A percentile compares a stretch with the other conserved stretches of the same genome.
phyloP scores from a whole-genome alignment of 140 eudicot genomes.

The Erigeron philadelphicus region DNA sequence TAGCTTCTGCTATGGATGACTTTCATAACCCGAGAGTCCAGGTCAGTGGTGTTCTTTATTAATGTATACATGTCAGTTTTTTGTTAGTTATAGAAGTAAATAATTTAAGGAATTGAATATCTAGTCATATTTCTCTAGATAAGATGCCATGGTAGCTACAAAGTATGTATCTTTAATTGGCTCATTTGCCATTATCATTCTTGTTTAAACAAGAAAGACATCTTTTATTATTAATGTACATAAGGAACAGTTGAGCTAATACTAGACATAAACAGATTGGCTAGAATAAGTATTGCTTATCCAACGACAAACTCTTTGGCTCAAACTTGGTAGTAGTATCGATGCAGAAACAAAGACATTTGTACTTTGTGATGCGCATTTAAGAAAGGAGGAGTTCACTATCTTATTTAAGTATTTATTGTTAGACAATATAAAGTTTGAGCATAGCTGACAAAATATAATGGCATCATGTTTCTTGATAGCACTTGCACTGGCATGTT shows the following conservation, averaged over 20 bases:
- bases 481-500: too few species aligned
- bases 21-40: conserved; percentile 86
- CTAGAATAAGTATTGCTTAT: conserved; percentile 8
- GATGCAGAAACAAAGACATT: not conserved
- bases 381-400: not conserved
- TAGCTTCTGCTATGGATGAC: conserved; percentile 94
- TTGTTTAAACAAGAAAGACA: not conserved
- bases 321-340: not conserved
- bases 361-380: conserved; percentile 1
- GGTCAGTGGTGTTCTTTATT: conserved; percentile 40
- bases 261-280: conserved; percentile 6
- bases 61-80: not conserved
- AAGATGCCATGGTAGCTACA: not conserved
- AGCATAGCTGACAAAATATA: too few species aligned
- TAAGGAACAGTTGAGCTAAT: not conserved
- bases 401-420: not conserved
- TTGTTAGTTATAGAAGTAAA: not conserved
- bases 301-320: not conserved
- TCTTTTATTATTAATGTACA: conserved; percentile 1
- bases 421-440: not conserved
- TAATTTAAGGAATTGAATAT: not conserved
- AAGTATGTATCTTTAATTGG: not conserved
- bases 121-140: not conserved
- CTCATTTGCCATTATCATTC: not conserved
- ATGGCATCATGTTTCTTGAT: too few species aligned